These are phyloP conservation scores for Apodospora peruviana DNA, from an alignment of 495 filamentous ascomycete genomes.

Conservation along the genomic window DNA sequence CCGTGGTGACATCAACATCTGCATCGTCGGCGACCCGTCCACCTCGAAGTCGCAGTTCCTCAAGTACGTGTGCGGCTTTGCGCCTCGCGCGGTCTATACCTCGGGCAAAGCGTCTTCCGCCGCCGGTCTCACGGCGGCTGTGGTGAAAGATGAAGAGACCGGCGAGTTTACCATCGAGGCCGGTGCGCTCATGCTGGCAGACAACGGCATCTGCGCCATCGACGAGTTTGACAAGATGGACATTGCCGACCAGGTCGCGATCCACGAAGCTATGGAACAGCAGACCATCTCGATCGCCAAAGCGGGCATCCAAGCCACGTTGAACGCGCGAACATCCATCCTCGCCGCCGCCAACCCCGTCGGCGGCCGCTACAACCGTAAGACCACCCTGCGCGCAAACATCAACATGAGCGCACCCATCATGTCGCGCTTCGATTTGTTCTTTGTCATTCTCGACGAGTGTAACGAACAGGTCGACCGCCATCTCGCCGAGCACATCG, in stretches of 20 bases:
- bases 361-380: conserved; percentile 93
- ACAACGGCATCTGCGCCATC: conserved; percentile 95
- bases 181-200: conserved; percentile 95
- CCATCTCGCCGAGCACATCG: conserved; percentile 88
- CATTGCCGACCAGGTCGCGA: conserved; percentile 92
- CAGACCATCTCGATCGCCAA: conserved; percentile 99
- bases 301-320: conserved; percentile 94
- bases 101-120: conserved; percentile 97
- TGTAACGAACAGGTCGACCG: conserved; percentile 89
- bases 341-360: conserved; percentile 96
- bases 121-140: conserved; percentile 93
- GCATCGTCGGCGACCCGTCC: conserved; percentile 96
- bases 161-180: conserved; percentile 99
- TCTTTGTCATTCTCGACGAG: conserved; percentile 97
- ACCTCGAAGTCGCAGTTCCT: conserved; percentile 98
- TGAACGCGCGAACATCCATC: conserved; percentile 92
- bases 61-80: conserved; percentile 94
- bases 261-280: conserved; percentile 99
- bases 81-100: conserved; percentile 94
- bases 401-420: conserved; percentile 98
- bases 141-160: conserved; percentile 96
- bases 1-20: conserved; percentile 97
- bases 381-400: conserved; percentile 85
- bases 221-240: conserved; percentile 99
- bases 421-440: conserved; percentile 98